Evolutionary conservation across 2,329 filamentous ascomycete genomes (phyloP), one percentile per base, ranked within the genome.

Genomic region (Colletotrichum neosansevieriae): DNA sequence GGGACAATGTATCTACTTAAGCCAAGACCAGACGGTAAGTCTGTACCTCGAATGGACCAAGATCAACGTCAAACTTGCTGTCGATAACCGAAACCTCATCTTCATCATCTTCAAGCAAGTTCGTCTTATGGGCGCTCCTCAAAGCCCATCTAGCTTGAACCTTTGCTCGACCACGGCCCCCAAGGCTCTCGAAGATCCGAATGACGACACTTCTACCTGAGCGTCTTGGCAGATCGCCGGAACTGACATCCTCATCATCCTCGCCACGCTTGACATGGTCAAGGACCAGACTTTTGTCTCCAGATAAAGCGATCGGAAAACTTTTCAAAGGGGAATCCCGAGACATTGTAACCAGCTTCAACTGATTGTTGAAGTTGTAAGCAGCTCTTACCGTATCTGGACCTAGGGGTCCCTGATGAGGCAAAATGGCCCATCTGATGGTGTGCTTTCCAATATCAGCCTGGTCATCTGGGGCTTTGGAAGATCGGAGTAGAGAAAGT

Each of bases 401-500:
- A 69, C 86, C 84, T 4, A 92, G 81, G 1, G 82, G 74, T 6
- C 89, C 89, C 0, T 77, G 71, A 74, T 92, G 90, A 3, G 90
- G 90, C 73, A 92, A 80, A 68, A 92, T 89, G 9, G 89, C 90
- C 80, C 90, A 92, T 67, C 87, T 86, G 71, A 91, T 89, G 69
- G 81, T 81, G 76, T 92, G 90, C 58, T 79, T 82, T 44, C 88
- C 89, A 89, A 92, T 92, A 73, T 92, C 90, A 38, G 90, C 90
- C 72, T 91, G 86, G 1, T 84, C 89, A 74, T 92, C 90, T 1
- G 90, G 90, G 0, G 90, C 90, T 73, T 92, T 92, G 13, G 90
- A 86, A 1, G 89, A 86, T 10, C 90, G 85, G 9, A 92, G 82
- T 11, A 92, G 80, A 24, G 85, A 89, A 13, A 92, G 80, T 3